Percentiles rank a stretch among this genome's conserved stretches.
These are phyloP conservation scores for Dothistroma pini DNA, from an alignment of 2,329 filamentous ascomycete species.

Conservation along the genomic window DNA sequence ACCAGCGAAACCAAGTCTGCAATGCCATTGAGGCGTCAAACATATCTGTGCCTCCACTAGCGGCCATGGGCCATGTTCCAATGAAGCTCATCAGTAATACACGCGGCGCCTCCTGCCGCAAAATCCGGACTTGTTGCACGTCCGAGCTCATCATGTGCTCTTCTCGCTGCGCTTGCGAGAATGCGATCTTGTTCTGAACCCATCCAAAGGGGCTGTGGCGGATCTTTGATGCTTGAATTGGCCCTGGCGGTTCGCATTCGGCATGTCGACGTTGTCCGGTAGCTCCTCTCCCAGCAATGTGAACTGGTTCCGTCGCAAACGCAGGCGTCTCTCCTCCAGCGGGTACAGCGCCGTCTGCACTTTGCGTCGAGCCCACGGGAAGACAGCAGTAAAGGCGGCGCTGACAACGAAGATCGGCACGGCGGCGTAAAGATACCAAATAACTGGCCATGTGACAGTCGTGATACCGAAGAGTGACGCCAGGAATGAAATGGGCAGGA, in stretches of 20 bases:
- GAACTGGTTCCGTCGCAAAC: constrained; percentile 30
- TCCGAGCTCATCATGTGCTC: background rate
- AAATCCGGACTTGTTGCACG: background rate
- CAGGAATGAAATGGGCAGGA: constrained; percentile 36
- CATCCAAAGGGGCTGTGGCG: background rate
- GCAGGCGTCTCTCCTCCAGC: constrained; percentile 24
- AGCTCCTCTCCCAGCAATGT: constrained; percentile 36
- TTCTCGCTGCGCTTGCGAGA: constrained; percentile 4
- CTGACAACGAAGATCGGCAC: constrained; percentile 33
- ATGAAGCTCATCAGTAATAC: background rate
- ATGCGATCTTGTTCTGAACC: background rate
- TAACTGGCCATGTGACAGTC: constrained; percentile 31
- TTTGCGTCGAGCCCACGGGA: constrained; percentile 28
- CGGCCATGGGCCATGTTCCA: background rate
- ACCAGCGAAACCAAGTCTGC: background rate
- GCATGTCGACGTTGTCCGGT: constrained; percentile 29
- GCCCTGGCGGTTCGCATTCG: constrained; percentile 11
- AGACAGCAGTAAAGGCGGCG: constrained; percentile 28
- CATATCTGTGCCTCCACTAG: background rate
- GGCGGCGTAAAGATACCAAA: constrained; percentile 35
- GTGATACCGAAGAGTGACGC: constrained; percentile 37
- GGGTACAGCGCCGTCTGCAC: constrained; percentile 30
- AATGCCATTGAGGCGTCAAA: background rate
- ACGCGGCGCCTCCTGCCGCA: background rate
- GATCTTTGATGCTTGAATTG: constrained; percentile 13